Base-by-base conservation (phyloP, 768 basidiomycete genomes). In the Mycena latifolia region DNA sequence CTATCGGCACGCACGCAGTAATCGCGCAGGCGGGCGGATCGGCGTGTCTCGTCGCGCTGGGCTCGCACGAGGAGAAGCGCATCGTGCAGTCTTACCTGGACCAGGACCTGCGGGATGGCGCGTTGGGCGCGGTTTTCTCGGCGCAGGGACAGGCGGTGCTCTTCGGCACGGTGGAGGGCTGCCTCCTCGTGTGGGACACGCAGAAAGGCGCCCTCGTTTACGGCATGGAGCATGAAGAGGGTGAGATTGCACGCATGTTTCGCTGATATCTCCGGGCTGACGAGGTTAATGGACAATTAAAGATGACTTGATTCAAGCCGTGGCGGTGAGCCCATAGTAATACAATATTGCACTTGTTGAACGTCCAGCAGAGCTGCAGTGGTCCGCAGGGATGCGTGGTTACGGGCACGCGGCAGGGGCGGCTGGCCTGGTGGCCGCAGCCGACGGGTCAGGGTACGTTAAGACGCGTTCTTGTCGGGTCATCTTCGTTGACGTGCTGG, bases 171-270 rank as follows among this genome's bases (percentile, higher is more conserved):
- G 76, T 82, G 22, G 86, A 88, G 20, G 83, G 82, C 22, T 88
- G 83, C 73, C 78, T 87, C 29, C 76, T 91, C 41, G 84, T 88
- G 33, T 91, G 91, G 90, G 88, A 92, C 70, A 83, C 79, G 72
- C 79, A 79, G 72, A 86, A 82, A 60, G 85, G 82, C 14, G 77
- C 77, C 3, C 75, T 89, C 27, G 80, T 89, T 17, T 88, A 86
- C 74, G 90, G 86, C 31, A 73, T 91, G 69, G 86, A 88, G 67
- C 88, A 90, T 69, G 82, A 82, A 17, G 85, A 88, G 68, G 84
- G 89, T 89, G 73, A 69, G 83, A 45, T 47, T 35, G 11, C 25
- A 35, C n/a, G 41, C 11, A 20, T 43, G 37, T 15, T 9, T 14
- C 18, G 51, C 47, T 48, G 59, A 27, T 69, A 65, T 53, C 46